Conservation (phyloP, 2,329 filamentous ascomycete species). For the Decorospora gaudefroyi region DNA sequence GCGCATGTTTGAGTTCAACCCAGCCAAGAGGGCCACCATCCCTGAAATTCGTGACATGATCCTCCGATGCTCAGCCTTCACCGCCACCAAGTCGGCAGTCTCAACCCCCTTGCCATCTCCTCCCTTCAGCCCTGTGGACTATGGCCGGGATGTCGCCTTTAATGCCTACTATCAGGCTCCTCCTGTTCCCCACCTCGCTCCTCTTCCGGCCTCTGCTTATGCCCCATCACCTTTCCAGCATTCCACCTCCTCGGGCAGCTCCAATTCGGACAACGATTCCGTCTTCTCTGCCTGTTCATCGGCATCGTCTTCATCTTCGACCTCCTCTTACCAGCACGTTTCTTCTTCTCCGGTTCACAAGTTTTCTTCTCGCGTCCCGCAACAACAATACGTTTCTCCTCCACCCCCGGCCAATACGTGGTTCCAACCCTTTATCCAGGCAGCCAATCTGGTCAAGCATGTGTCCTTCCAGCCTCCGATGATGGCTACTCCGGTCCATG, state of each 20-base stretch:
- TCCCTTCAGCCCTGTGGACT: conserved; percentile 50
- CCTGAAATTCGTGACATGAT: conserved; percentile 78
- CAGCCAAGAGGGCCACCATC: conserved; percentile 79
- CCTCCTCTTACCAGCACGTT: conserved; percentile 43
- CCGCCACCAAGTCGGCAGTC: conserved; percentile 53
- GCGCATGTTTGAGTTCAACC: conserved; percentile 85
- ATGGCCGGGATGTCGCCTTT: conserved; percentile 37
- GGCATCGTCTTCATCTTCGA: conserved; percentile 44
- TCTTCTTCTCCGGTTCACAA: conserved; percentile 34
- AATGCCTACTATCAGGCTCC: conserved; percentile 38
- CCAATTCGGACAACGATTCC: conserved; percentile 48
- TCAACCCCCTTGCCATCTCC: conserved; percentile 52
- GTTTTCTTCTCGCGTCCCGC: conserved; percentile 34
- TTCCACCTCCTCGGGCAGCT: conserved; percentile 46
- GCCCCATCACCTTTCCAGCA: conserved; percentile 38
- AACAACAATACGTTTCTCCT: conserved; percentile 47
- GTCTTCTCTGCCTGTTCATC: conserved; percentile 49
- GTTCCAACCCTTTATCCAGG: conserved; percentile 49
- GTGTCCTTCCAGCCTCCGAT: conserved; percentile 49
- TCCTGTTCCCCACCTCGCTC: conserved; percentile 37
- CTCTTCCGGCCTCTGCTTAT: conserved; percentile 40
- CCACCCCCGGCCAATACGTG: conserved; percentile 42
- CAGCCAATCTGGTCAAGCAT: conserved; percentile 49
- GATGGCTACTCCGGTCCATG: conserved; percentile 45
- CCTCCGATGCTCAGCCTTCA: conserved; percentile 75